These are phyloP conservation scores for cucumber (Cucumis sativus) DNA, from an alignment of 306 rosid genomes.

Conservation along the genomic window DNA sequence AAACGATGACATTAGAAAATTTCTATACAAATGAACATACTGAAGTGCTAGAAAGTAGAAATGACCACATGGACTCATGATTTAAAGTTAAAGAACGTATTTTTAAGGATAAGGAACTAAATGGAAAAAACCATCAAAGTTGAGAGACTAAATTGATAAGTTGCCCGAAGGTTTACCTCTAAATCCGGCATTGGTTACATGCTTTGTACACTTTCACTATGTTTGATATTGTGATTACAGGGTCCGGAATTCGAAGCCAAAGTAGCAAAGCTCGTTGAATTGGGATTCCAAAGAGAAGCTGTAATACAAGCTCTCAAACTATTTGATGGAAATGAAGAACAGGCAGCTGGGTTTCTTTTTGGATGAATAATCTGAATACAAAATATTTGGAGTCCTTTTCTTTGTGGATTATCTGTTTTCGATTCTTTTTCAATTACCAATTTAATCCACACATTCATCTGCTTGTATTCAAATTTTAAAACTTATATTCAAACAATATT, in stretches of 20 bases:
- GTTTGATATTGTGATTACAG: constrained; percentile 25
- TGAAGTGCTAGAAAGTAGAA: not conserved
- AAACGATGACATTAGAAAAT: too few relatives aligned
- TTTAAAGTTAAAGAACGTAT: not conserved
- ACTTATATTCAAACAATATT: not conserved
- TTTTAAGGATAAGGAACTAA: not conserved
- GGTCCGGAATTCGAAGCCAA: constrained; percentile 63
- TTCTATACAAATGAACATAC: not conserved
- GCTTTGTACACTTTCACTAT: not conserved
- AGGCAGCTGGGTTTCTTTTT: constrained; percentile 43
- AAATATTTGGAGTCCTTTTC: not conserved
- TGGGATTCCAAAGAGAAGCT: constrained; percentile 81
- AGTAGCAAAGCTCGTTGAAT: constrained; percentile 82
- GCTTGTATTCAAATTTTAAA: not conserved
- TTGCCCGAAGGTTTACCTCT: not conserved
- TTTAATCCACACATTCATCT: constrained; percentile 5
- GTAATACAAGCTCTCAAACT: constrained; percentile 74
- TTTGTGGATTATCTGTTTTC: constrained; percentile 2
- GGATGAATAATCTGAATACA: constrained; percentile 10
- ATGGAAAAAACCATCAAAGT: not conserved
- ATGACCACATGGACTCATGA: too few relatives aligned
- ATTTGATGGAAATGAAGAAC: constrained; percentile 46
- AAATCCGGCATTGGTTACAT: too few relatives aligned
- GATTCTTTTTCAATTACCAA: not conserved
- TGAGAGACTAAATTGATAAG: not conserved